Evolutionary conservation across 225 moss, liverwort and hornwort species (phyloP).

Genomic region (Climacium dendroides): DNA sequence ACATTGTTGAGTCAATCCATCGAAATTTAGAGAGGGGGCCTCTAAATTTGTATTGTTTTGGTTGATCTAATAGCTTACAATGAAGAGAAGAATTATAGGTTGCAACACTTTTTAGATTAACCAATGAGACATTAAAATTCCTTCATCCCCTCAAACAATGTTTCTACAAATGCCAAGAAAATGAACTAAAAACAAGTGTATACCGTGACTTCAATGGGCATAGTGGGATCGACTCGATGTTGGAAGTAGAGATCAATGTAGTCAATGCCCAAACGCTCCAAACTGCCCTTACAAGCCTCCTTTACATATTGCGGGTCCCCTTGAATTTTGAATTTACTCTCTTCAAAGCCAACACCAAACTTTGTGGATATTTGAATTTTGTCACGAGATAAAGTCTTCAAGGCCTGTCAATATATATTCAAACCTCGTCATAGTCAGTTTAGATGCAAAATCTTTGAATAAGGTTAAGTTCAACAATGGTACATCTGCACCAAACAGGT

Average conservation of each 20-base stretch:
- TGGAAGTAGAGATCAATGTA: conserved; percentile 1
- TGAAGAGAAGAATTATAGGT: neutral
- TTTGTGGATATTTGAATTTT: neutral
- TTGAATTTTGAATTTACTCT: too few relatives aligned
- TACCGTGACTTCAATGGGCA: conserved; percentile 14
- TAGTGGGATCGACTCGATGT: neutral
- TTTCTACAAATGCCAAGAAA: too few relatives aligned
- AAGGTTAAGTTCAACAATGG: too few relatives aligned
- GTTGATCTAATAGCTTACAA: neutral
- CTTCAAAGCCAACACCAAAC: too few relatives aligned
- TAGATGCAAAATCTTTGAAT: neutral
- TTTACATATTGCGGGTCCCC: neutral
- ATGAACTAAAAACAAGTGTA: neutral
- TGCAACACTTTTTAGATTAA: neutral
- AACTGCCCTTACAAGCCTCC: neutral
- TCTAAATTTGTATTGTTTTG: neutral
- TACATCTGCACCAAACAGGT: too few relatives aligned
- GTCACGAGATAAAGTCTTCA: neutral
- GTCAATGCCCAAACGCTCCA: neutral
- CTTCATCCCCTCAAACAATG: too few relatives aligned
- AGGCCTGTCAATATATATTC: neutral
- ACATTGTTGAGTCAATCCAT: neutral
- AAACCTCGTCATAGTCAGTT: neutral
- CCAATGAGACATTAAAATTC: neutral
- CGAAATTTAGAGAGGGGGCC: neutral